Base-by-base conservation (phyloP, 2,329 filamentous ascomycete species). In the Dothistroma septosporum region DNA sequence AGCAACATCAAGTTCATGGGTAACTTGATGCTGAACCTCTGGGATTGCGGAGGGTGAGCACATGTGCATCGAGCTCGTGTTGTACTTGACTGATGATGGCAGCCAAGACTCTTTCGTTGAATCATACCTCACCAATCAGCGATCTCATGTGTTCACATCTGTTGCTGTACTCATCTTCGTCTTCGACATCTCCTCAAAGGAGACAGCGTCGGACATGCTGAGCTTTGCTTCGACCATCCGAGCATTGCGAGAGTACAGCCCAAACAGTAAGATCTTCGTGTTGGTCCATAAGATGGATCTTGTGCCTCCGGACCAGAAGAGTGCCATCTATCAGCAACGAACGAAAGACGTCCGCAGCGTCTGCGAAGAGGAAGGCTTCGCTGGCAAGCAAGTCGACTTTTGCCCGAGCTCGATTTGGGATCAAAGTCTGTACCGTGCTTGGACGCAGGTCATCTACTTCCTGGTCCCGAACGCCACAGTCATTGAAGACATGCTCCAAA, bases 221-320 rank as follows among this genome's bases (percentile, higher is more conserved):
- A 96, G 92, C 61, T 99, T 97, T 80, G 87, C 88, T 56, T 89
- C 90, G 67, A 94, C 97, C 74, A 91, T 97, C 68, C 86, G 88
- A 54, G 94, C 94, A 0, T 83, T 99, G 44, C 84, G 88, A 58
- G 92, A 97, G 77, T 96, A 87, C 81, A 95, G 90, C 53, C 85
- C 85, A 1, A 78, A 78, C 35, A 91, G 93, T 64, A 90, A 90
- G 74, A 88, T 99, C 70, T 99, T 97, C 78, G 90, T 94, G 63
- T 85, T 99, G 49, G 90, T 99, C 67, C 94, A 99, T 86, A 99
- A 99, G 78, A 97, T 99, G 90, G 94, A 99, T 75, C 85, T 99
- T 28, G 91, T 97, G 53, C 89, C 92, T 67, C 85, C 87, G 44
- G 85, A 89, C 60, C 85, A 89, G 67, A 89, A 92, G 62, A 87